Base-by-base conservation (phyloP, 148 eudicot genomes). In the Rhododendron griersonianum region DNA sequence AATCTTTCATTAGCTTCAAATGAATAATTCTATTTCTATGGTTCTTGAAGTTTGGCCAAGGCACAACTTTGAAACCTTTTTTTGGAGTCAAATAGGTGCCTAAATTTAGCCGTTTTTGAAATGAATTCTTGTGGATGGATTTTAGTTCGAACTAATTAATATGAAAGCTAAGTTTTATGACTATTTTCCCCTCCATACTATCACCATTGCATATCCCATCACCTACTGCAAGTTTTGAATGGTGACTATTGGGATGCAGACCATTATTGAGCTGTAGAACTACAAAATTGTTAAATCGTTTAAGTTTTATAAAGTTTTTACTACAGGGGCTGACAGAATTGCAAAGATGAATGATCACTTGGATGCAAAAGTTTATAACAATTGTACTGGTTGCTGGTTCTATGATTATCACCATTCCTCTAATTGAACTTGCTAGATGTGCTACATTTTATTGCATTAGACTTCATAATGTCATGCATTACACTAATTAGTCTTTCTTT, bases 401-500 rank as follows among this genome's bases (percentile, higher is more conserved):
- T 57, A 41, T 41, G 48, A 76, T 76, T 7, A 35, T 41, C 14
- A 19, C 11, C 80, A 76, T 76, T 76, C n/a, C 50, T 76, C 50
- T 41, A 21, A 23, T 78, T 78, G 53, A 78, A 78, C 47, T 45
- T 23, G 81, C 18, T 28, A 41, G 77, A 50, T 18, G 51, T 84
- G 85, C 45, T 47, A 33, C 65, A 10, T 4, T 71, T 63, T 41
- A 18, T 59, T 47, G 47, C 37, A 16, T n/a, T 47, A 47, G 37
- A 83, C 35, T 35, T 25, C 35, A 35, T 16, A n/a, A 41, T 75
- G 14, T n/a, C 78, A 25, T 69, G 23, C 33, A 11, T 73, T 73
- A 65, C 11, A 81, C 15, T 81, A 59, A 86, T 63, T 35, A 74
- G 45, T 84, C 67, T 21, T 23, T 85, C 11, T 50, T 81, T 78